Evolutionary conservation across 192 early-diverging fungal species (phyloP), one percentile per base, ranked within the genome.

Genomic region (Spizellomyces sp.): DNA sequence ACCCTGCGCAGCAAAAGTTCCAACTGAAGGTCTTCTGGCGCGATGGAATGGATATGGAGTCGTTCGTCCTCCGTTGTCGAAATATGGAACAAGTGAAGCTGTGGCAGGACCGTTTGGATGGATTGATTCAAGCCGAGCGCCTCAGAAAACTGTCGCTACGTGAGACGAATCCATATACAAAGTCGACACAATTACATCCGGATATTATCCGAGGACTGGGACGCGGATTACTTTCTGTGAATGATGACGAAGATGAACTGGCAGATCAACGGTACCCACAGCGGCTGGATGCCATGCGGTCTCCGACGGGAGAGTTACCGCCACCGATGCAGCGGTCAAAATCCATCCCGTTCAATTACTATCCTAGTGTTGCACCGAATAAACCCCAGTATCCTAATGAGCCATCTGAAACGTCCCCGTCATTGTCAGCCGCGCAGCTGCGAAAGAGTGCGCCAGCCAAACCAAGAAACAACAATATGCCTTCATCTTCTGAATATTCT

Each of bases 51-150:
- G 91, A 91, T 27, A 89, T 92, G 80, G 92, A 94, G 61, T 84
- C 90, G 59, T 96, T 99, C 81, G 87, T 86, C 64, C 78, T 99
- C n/a, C 90, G 90, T 56, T 95, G 94, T 76, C 79, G 94, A 15
- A 93, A 95, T 67, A 90, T 90, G 73, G 97, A 99, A 71, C 95
- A 96, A 75, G 86, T 95, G n/a, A 88, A 86, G 66, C 84, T 91
- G 69, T 99, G 97, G 97, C 87, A 91, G 71, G 66, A 70, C 45
- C 89, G 94, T 4, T 76, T 99, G 42, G 86, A 88, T 66, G 79
- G 90, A 43, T 79, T 95, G 55, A 78, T 83, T 21, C 41, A 62
- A 42, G 46, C 54, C 6, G 62, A 77, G 50, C 69, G 64, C 10
- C 65, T 77, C 63, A 48, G 52, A 45, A 72, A 67, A 59, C 17